Evolutionary conservation across 495 filamentous ascomycete species (phyloP).

Genomic region (Aspergillus saccharolyticus): DNA sequence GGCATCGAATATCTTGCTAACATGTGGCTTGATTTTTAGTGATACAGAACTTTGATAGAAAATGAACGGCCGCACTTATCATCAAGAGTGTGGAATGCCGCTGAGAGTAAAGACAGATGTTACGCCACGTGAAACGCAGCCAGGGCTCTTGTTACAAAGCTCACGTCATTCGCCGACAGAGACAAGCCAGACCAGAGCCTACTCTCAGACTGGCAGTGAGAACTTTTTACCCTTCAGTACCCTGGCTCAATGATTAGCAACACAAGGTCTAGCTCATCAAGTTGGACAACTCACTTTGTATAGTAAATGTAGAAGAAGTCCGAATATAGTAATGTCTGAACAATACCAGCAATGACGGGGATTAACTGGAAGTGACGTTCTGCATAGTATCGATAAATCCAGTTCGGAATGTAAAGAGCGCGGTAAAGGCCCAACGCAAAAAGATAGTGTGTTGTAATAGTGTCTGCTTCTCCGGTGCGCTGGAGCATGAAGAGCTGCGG

Average conservation of each 20-base stretch:
- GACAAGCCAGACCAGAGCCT: neutral
- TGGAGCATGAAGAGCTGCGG: conserved; percentile 98
- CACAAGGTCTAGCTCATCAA: neutral
- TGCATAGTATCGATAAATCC: conserved; percentile 81
- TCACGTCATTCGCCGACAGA: neutral
- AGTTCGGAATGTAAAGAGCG: conserved; percentile 96
- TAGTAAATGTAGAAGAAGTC: conserved; percentile 99
- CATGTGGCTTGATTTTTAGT: neutral
- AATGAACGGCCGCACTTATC: neutral
- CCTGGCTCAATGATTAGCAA: conserved; percentile 31
- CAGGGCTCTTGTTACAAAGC: neutral
- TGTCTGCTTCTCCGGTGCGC: conserved; percentile 94
- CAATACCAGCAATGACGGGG: conserved; percentile 76
- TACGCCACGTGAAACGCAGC: neutral
- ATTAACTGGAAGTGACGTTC: conserved; percentile 76
- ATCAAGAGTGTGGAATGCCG: neutral
- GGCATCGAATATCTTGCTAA: neutral
- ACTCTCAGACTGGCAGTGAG: conserved; percentile 69
- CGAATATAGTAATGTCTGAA: conserved; percentile 93
- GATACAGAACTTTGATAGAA: neutral
- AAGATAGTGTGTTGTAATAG: conserved; percentile 97
- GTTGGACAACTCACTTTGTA: conserved; percentile 60
- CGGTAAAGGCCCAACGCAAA: conserved; percentile 89
- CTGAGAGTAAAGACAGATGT: neutral
- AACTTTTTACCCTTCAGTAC: conserved; percentile 87